Conservation (phyloP, 164 flowering plant species). For the Nelumbo lutea region DNA sequence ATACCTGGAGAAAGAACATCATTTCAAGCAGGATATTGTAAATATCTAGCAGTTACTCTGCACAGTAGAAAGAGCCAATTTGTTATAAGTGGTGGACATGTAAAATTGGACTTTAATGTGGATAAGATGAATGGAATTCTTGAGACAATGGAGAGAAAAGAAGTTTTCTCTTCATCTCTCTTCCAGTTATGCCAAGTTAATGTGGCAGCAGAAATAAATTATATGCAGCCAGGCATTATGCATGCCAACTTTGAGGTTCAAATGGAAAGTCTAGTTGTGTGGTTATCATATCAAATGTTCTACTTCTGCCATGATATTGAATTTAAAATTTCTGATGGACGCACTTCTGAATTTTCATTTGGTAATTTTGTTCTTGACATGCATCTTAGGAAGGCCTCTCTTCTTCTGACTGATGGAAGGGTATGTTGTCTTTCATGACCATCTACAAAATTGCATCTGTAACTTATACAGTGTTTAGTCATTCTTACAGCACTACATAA, state of each 20-base stretch:
- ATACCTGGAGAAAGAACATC: constrained; percentile 15
- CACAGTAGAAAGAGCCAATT: constrained; percentile 42
- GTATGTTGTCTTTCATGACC: constrained; percentile 33
- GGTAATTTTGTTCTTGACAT: constrained; percentile 28
- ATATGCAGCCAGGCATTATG: constrained; percentile 13
- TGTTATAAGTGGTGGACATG: constrained; percentile 20
- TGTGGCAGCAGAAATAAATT: constrained; percentile 35
- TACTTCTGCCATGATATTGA: constrained; percentile 43
- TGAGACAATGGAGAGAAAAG: constrained; percentile 27
- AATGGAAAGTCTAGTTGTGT: constrained; percentile 49
- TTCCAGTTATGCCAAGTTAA: constrained; percentile 44
- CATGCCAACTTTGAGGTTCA: constrained; percentile 28
- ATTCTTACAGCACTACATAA: no score
- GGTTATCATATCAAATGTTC: constrained; percentile 60
- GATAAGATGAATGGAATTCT: constrained; percentile 46
- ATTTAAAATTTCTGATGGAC: constrained; percentile 29
- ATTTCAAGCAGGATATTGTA: constrained; percentile 14
- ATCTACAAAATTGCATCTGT: background rate
- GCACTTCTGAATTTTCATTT: constrained; percentile 30
- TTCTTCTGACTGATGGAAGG: constrained; percentile 84
- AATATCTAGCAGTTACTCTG: constrained; percentile 38
- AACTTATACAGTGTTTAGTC: background rate
- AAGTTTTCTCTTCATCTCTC: constrained; percentile 47
- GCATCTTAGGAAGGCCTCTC: constrained; percentile 50
- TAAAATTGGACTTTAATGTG: constrained; percentile 29